A percentile compares a stretch with the other conserved stretches of the same genome.
phyloP scores from a whole-genome alignment of 2,329 filamentous ascomycete species.

The Pseudogymnoascus sp. region DNA sequence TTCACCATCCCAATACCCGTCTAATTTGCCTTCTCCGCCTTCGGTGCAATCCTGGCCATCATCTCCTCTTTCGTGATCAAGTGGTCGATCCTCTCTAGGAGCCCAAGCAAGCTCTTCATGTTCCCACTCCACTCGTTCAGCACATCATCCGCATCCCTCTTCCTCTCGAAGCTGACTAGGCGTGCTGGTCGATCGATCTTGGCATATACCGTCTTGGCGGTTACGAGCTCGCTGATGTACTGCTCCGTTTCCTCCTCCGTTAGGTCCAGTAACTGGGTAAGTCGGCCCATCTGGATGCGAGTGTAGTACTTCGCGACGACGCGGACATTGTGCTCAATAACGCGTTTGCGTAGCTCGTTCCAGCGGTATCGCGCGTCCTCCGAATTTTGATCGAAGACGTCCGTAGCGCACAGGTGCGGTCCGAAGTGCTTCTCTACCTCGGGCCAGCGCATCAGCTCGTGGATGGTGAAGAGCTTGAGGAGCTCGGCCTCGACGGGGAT shows the following conservation, averaged over 20 bases:
- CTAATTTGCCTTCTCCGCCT: slow-evolving; percentile 21
- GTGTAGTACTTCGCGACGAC: slow-evolving; percentile 99
- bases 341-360: slow-evolving; percentile 92
- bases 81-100: slow-evolving; percentile 89
- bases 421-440: slow-evolving; percentile 84
- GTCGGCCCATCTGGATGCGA: slow-evolving; percentile 82
- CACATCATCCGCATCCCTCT: slow-evolving; percentile 88
- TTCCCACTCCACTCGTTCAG: slow-evolving; percentile 98
- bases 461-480: slow-evolving; percentile 88
- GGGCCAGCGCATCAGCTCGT: slow-evolving; percentile 97
- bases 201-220: slow-evolving; percentile 94
- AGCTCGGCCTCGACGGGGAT: slow-evolving; percentile 76
- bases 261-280: slow-evolving; percentile 85
- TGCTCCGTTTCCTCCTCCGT: slow-evolving; percentile 96
- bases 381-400: slow-evolving; percentile 74
- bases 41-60: slow-evolving; percentile 92
- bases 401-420: slow-evolving; percentile 76
- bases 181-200: slow-evolving; percentile 93
- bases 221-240: slow-evolving; percentile 96
- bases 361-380: slow-evolving; percentile 78
- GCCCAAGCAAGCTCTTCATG: slow-evolving; percentile 84
- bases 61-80: slow-evolving; percentile 99
- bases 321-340: slow-evolving; percentile 98
- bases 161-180: slow-evolving; percentile 90
- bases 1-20: background rate